Evolutionary conservation across 805 yeast species (phyloP).

Genomic region (Peterozyma xylosa): DNA sequence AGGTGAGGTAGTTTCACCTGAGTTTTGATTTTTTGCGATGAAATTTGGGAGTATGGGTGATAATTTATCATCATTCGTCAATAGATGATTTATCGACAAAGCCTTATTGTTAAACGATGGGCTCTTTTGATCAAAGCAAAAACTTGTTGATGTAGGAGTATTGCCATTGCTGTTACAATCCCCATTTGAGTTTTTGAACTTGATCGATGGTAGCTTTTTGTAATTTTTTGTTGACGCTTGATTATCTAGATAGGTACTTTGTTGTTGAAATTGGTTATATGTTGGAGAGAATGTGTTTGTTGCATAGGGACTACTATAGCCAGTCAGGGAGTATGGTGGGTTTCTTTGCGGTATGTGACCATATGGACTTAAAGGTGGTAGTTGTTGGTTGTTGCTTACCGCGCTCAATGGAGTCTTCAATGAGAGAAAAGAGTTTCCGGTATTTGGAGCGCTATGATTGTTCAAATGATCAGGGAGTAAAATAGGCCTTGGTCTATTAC

Average conservation of each 20-base stretch:
- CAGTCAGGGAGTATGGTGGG: background rate
- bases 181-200: slow-evolving; percentile 2
- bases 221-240: background rate
- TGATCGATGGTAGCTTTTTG: slow-evolving; percentile 8
- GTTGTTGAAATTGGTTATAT: background rate
- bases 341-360: background rate
- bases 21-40: background rate
- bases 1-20: background rate
- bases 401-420: slow-evolving; percentile 7
- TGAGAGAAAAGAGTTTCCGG: background rate
- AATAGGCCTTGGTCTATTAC: slow-evolving; percentile 9
- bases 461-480: background rate
- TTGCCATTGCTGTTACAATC: background rate
- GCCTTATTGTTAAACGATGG: background rate
- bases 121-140: background rate
- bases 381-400: slow-evolving; percentile 1
- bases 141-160: background rate
- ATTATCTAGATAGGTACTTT: slow-evolving; percentile 2
- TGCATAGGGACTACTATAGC: background rate
- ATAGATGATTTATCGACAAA: background rate
- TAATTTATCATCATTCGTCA: background rate
- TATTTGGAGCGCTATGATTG: background rate
- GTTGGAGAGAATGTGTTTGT: background rate
- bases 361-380: slow-evolving; percentile 7
- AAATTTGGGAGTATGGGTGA: background rate